These are phyloP conservation scores for Pascua sp. DNA, from an alignment of 1,284 basidiomycete species.

Conservation along the genomic window DNA sequence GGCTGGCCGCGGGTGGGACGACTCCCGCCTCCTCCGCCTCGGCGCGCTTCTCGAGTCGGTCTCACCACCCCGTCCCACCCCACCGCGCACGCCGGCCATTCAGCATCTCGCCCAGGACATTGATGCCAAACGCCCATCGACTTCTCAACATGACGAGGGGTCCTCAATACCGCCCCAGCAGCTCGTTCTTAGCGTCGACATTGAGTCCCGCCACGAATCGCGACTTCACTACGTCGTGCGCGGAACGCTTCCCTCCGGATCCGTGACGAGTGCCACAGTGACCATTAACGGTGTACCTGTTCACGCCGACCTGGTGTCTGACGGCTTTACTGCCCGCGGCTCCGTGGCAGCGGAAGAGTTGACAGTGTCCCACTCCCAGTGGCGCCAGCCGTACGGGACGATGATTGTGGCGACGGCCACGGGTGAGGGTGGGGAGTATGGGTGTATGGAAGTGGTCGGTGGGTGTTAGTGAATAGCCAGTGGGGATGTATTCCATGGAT, in stretches of 20 bases:
- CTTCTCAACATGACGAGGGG: not conserved
- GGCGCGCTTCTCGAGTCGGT: not conserved
- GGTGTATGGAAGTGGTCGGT: not conserved
- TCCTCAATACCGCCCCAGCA: not conserved
- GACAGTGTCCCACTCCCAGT: slow-evolving; percentile 4
- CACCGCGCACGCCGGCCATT: slow-evolving; percentile 1
- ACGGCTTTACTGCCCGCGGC: not conserved
- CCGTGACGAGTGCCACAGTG: not conserved
- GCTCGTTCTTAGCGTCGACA: not conserved
- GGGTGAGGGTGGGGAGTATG: not conserved
- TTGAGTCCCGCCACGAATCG: not conserved
- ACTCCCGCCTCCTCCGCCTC: slow-evolving; percentile 1
- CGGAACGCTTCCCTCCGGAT: not conserved
- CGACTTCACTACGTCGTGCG: not conserved
- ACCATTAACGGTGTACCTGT: slow-evolving; percentile 3
- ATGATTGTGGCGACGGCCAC: not conserved
- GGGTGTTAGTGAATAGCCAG: not conserved
- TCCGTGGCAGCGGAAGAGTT: not conserved
- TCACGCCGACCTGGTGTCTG: not conserved
- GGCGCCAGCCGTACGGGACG: slow-evolving; percentile 6
- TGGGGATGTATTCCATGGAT: not conserved
- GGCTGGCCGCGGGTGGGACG: slow-evolving; percentile 8
- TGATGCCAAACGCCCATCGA: not conserved
- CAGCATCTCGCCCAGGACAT: not conserved
- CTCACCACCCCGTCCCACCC: not conserved